Base-by-base conservation (phyloP, 1,284 basidiomycete genomes). In the Porogramme epimiltina region DNA sequence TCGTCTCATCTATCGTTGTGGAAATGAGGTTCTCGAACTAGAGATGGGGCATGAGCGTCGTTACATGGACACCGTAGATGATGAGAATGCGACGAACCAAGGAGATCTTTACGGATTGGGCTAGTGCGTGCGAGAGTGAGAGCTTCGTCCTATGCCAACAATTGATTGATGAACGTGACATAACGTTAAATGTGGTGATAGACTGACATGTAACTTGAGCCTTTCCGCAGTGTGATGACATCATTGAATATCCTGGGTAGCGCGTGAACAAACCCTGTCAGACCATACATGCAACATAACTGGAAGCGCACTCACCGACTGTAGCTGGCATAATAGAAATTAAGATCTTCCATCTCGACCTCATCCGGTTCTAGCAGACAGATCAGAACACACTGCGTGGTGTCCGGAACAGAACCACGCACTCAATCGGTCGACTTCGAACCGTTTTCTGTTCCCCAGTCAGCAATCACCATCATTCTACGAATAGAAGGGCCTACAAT, bases 241-340 rank as follows among this genome's bases (percentile, higher is more conserved):
- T 98, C 95, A 76, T 98, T 98, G 73, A 96, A 98, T 68, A 98
- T 98, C 61, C 93, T 93, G 60, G 20, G 38, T 31, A 4, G n/a
- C 19, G 34, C 41, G 11, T 25, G 26, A 47, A 34, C 20, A 45
- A n/a, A n/a, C n/a, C n/a, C n/a, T n/a, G n/a, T n/a, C n/a, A n/a
- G 38, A 50, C 22, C 47, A 18, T 13, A 6, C 34, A 18, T n/a
- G 6, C 9, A 37, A 37, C 5, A 37, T 37, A 46, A 55, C 41
- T 36, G 37, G 19, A 53, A 44, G 57, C 54, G 52, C 40, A 62
- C 81, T 56, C 68, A 91, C 92, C 93, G 85, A 69, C 91, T 94
- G 68, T 98, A 98, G 68, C 96, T 95, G 16, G 95, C 95, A 64
- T 96, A 95, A 66, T 98, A 98, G 72, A 90, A 98, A 70, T 97